Evolutionary conservation across 2,329 filamentous ascomycete genomes (phyloP).

Genomic region (Aspergillus puulaauensis): DNA sequence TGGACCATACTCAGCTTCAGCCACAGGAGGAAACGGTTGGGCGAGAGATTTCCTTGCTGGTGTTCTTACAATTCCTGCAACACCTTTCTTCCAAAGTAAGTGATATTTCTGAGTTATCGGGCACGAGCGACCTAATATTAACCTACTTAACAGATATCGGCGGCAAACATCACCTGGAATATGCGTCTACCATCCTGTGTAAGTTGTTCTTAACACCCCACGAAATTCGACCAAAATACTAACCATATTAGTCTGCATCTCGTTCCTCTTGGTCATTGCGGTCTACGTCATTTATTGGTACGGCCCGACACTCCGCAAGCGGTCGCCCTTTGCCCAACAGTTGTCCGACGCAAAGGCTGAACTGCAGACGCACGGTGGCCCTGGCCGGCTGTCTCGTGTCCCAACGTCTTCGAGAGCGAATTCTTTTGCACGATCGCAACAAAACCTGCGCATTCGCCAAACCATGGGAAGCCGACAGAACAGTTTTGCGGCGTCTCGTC

Average conservation of each 20-base stretch:
- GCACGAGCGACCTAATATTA: neutral
- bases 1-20: slow-evolving; percentile 64
- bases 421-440: slow-evolving; percentile 40
- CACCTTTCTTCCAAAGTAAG: slow-evolving; percentile 49
- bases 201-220: slow-evolving; percentile 17
- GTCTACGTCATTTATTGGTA: slow-evolving; percentile 69
- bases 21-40: slow-evolving; percentile 67
- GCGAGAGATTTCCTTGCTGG: slow-evolving; percentile 65
- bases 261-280: slow-evolving; percentile 60
- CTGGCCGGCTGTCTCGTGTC: slow-evolving; percentile 33
- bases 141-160: slow-evolving; percentile 48
- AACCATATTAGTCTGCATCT: slow-evolving; percentile 50
- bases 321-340: slow-evolving; percentile 65
- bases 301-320: slow-evolving; percentile 59
- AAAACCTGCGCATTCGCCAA: slow-evolving; percentile 39
- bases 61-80: slow-evolving; percentile 60
- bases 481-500: slow-evolving; percentile 34
- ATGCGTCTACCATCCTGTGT: slow-evolving; percentile 64
- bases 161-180: slow-evolving; percentile 55
- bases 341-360: slow-evolving; percentile 49
- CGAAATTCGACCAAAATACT: neutral
- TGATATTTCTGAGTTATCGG: slow-evolving; percentile 1
- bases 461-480: slow-evolving; percentile 34
- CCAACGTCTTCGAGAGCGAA: slow-evolving; percentile 36
- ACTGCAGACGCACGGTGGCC: slow-evolving; percentile 25